Base-by-base conservation (phyloP, 2,329 filamentous ascomycete genomes). In the Scytalidium lignicola region DNA sequence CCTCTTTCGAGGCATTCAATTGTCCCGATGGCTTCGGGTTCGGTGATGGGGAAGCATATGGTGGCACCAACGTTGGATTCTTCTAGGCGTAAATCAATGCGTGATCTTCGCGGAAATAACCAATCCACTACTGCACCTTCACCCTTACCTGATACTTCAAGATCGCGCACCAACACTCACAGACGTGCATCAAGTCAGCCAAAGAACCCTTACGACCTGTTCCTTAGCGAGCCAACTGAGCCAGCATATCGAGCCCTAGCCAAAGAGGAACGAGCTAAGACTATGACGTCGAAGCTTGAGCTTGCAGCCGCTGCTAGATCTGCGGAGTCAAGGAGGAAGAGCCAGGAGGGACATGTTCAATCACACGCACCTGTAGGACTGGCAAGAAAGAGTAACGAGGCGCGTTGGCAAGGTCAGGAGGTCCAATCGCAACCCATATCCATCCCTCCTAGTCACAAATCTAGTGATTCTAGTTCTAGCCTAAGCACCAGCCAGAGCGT, bases 261-360 rank as follows among this genome's bases (percentile, higher is more conserved):
- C 17, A 22, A 19, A 22, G 43, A 48, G 15, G 41, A 54, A 7
- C 43, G 54, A 45, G 48, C 58, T 18, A 57, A 54, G 48, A 58
- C 55, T 7, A 52, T 60, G 51, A 61, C 60, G 15, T 49, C 53
- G 3, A 51, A 54, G 46, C 47, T 59, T 12, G 59, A 57, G 50
- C 51, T 53, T 1, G 54, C 57, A 13, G 51, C 58, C 4, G 54
- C 55, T 17, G 40, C 47, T 18, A 43, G 54, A 3, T 58, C 55
- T 22, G 39, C 51, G 8, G 32, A 13, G 12, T 13, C 43, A 17
- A 13, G 40, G 48, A 40, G 47, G 51, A 44, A 47, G 29, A 43
- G 13, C 10, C 26, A 41, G 40, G 49, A 28, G 44, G 52, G 9
- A 41, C 43, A 26, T 5, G 23, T 10, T 26, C 23, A 18, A 26